A percentile compares a stretch with the other conserved stretches of the same genome.
Conservation (phyloP, 2,329 filamentous ascomycete genomes). For the Epichloe bromicola region DNA sequence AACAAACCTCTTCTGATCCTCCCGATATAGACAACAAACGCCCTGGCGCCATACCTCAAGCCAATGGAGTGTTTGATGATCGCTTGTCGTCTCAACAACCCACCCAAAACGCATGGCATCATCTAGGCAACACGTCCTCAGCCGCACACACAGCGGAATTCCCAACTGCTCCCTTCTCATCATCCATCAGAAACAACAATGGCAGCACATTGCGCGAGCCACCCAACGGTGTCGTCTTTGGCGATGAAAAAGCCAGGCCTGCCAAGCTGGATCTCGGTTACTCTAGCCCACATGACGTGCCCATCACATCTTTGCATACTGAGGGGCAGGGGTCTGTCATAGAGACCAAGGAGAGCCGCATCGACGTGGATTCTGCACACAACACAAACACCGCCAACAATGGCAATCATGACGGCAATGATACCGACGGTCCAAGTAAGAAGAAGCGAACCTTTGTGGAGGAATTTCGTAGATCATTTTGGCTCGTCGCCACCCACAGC, state of each 20-base stretch:
- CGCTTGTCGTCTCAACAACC: constrained; percentile 22
- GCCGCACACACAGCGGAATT: background rate
- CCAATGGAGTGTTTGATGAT: constrained; percentile 36
- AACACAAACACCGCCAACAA: constrained; percentile 15
- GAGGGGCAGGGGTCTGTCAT: constrained; percentile 45
- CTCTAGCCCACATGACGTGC: constrained; percentile 17
- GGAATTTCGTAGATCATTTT: constrained; percentile 36
- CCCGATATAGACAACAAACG: constrained; percentile 43
- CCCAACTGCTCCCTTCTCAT: background rate
- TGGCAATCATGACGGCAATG: constrained; percentile 12
- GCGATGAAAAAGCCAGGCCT: constrained; percentile 10
- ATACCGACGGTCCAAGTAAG: constrained; percentile 7
- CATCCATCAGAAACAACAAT: constrained; percentile 12
- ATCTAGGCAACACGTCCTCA: constrained; percentile 5
- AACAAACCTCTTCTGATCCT: constrained; percentile 41
- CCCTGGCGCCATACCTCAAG: constrained; percentile 40
- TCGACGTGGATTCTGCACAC: constrained; percentile 8
- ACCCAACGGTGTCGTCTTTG: constrained; percentile 2
- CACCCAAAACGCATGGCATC: background rate
- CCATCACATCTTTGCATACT: constrained; percentile 34
- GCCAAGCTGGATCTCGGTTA: constrained; percentile 12
- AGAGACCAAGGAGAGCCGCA: constrained; percentile 18
- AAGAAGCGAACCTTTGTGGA: constrained; percentile 30
- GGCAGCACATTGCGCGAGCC: constrained; percentile 9
- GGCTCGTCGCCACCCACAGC: constrained; percentile 54